Evolutionary conservation across 2,329 filamentous ascomycete genomes (phyloP), one percentile per base, ranked within the genome.

Genomic region (Monosporascus sp.): DNA sequence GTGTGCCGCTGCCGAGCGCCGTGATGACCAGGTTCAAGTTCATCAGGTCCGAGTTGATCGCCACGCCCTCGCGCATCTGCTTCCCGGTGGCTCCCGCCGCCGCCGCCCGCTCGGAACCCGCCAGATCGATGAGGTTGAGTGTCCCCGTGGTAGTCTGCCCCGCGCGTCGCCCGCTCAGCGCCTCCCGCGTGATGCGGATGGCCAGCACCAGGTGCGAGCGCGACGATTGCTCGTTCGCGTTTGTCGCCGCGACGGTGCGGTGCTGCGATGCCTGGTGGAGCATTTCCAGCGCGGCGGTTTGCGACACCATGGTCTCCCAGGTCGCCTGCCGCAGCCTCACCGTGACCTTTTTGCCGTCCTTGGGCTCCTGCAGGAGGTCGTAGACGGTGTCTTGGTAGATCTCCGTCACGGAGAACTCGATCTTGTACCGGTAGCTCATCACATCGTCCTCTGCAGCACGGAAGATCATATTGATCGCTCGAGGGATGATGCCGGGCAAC

Each of bases 381-480:
- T 96, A 91, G 56, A 97, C 79, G 54, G 93, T 92, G 67, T 97
- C 92, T 54, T 97, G 96, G 80, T 99, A 97, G 5, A 99, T 91
- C 68, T 99, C 94, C n/a, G 97, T 84, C 64, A 97, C 96, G 40
- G 86, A 92, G 7, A 94, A 90, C 64, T 93, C 86, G 84, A 99
- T 95, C 0, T 80, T 86, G 71, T 97, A 97, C 24, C 46, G 17
- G 40, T 51, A 49, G 27, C 24, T 19, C 11, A 26, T 11, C 77
- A 81, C 90, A 89, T 95, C 27, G 91, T 88, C 68, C 86, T 84
- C 36, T 94, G 78, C 53, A 31, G 88, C 91, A 48, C 89, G 83
- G 69, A 96, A 96, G 55, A 97, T 94, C 73, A 95, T 91, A 61
- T 87, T 84, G 3, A 93, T 91, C 7, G 91, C 91, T 16, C 85